Evolutionary conservation across 768 basidiomycete species (phyloP).

Genomic region (Tylopilus vinaceipallidus): DNA sequence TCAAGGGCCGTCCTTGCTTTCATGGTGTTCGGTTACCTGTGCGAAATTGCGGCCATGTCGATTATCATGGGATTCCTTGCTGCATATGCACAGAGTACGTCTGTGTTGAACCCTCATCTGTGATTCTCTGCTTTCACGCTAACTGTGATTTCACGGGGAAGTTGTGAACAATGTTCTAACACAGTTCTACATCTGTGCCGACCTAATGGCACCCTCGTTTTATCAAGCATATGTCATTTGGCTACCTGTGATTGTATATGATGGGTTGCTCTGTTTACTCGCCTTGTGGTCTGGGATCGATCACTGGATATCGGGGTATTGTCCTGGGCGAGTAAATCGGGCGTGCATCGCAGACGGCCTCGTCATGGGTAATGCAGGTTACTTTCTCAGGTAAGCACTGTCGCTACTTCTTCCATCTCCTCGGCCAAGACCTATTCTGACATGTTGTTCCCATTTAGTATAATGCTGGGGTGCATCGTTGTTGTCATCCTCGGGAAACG

Average conservation of each 20-base stretch:
- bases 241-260: constrained; percentile 11
- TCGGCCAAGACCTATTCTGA: not conserved
- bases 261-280: constrained; percentile 10
- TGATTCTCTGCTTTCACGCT: not conserved
- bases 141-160: not conserved
- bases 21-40: constrained; percentile 9
- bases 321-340: not conserved
- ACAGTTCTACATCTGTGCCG: constrained; percentile 4
- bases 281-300: constrained; percentile 2
- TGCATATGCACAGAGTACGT: constrained; percentile 2
- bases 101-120: not conserved
- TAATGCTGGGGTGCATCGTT: not conserved
- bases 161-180: not conserved
- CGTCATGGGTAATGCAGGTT: not conserved
- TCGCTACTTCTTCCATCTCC: not conserved
- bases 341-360: not conserved
- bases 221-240: constrained; percentile 6
- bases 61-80: constrained; percentile 4
- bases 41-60: constrained; percentile 9
- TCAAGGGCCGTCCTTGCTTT: constrained; percentile 6
- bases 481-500: not conserved
- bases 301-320: not conserved
- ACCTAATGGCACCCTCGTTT: not conserved
- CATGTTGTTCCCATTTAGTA: not conserved
- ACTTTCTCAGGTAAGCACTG: constrained; percentile 3